Conservation (phyloP, 2,329 filamentous ascomycete species). For the Diaporthe caulivora region DNA sequence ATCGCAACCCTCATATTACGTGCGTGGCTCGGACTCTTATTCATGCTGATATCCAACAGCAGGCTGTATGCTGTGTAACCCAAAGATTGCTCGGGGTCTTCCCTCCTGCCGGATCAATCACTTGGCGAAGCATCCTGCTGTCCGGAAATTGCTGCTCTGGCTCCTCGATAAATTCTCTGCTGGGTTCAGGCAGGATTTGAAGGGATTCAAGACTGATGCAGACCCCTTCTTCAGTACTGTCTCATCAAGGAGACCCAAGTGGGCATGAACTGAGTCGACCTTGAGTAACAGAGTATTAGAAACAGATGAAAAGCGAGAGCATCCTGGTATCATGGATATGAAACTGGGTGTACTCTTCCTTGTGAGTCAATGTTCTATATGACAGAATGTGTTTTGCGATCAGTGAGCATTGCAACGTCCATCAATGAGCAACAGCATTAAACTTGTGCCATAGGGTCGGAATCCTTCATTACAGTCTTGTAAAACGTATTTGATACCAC, state of each 20-base stretch:
- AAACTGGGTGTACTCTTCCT: too few species aligned
- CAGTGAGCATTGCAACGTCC: too few species aligned
- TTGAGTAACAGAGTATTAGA: not conserved
- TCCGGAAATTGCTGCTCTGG: not conserved
- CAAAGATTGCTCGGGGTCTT: not conserved
- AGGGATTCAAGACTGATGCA: not conserved
- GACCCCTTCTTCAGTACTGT: too few species aligned
- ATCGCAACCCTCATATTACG: not conserved
- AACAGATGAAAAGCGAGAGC: too few species aligned
- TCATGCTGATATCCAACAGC: not conserved
- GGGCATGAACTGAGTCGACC: not conserved
- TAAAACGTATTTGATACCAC: too few species aligned
- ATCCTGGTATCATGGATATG: too few species aligned
- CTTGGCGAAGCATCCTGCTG: not conserved
- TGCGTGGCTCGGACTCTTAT: not conserved
- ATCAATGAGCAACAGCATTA: too few species aligned
- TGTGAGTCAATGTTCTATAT: too few species aligned
- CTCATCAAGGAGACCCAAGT: not conserved
- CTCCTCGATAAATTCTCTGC: not conserved
- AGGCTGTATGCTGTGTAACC: slow-evolving; percentile 20
- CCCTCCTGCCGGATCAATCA: not conserved
- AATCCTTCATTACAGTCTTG: too few species aligned
- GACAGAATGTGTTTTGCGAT: too few species aligned
- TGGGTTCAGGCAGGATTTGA: not conserved
- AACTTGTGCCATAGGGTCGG: too few species aligned